A percentile compares a stretch with the other conserved stretches of the same genome.
These are phyloP conservation scores for Albatrellus sp. DNA, from an alignment of 1,284 basidiomycete genomes.

Conservation along the genomic window DNA sequence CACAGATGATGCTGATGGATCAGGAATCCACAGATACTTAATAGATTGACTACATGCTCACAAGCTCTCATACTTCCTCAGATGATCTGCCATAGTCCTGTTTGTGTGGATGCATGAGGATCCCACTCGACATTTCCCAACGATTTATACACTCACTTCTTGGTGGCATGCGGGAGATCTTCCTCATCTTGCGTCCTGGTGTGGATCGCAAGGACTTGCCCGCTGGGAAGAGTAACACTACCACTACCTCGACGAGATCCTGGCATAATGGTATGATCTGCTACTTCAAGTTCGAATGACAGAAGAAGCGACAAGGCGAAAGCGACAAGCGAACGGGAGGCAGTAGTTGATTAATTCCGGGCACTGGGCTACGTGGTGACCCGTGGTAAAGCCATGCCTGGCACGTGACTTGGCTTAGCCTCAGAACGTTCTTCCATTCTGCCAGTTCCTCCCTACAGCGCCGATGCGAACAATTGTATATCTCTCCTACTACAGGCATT, in stretches of 20 bases:
- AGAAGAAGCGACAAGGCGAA: slow-evolving; percentile 1
- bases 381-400: too few relatives aligned
- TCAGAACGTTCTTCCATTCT: too few relatives aligned
- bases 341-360: too few relatives aligned
- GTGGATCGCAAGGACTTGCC: slow-evolving; percentile 68
- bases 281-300: slow-evolving; percentile 1
- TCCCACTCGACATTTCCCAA: too few relatives aligned
- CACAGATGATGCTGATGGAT: background rate
- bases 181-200: slow-evolving; percentile 71
- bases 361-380: too few relatives aligned
- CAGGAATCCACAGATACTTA: background rate
- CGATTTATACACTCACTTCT: slow-evolving; percentile 40
- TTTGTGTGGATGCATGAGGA: background rate
- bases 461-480: background rate
- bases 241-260: slow-evolving; percentile 65
- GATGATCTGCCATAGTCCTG: slow-evolving; percentile 82
- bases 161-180: slow-evolving; percentile 77
- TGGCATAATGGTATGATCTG: slow-evolving; percentile 29
- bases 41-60: slow-evolving; percentile 17
- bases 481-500: background rate
- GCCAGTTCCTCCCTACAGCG: too few relatives aligned
- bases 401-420: too few relatives aligned
- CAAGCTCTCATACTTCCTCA: slow-evolving; percentile 78
- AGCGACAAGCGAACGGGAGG: background rate
- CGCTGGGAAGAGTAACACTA: slow-evolving; percentile 56